These are phyloP conservation scores for Rhizopogon salebrosus DNA, from an alignment of 768 basidiomycete species.

Conservation along the genomic window DNA sequence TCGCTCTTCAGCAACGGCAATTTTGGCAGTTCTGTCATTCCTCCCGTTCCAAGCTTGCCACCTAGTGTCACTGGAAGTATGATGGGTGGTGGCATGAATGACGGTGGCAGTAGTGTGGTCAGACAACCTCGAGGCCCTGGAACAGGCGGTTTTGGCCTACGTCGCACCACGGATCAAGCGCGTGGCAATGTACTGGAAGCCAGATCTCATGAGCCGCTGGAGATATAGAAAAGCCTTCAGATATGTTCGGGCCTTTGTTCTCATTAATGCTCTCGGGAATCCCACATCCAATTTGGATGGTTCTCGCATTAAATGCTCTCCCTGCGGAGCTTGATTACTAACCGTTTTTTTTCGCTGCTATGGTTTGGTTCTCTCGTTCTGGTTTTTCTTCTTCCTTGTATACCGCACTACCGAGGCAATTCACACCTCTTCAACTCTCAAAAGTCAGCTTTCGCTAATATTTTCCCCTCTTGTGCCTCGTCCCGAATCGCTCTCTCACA, in stretches of 20 bases:
- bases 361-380: background rate
- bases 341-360: background rate
- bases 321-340: background rate
- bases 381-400: constrained; percentile 1
- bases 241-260: background rate
- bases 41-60: constrained; percentile 79
- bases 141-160: constrained; percentile 62
- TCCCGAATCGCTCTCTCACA: constrained; percentile 8
- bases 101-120: constrained; percentile 49
- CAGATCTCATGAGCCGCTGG: constrained; percentile 81
- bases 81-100: constrained; percentile 38
- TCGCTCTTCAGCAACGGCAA: constrained; percentile 53
- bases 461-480: background rate
- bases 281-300: constrained; percentile 11
- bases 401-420: background rate
- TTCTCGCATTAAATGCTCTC: constrained; percentile 17
- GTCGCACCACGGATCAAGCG: constrained; percentile 42
- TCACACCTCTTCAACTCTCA: background rate
- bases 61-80: constrained; percentile 41
- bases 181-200: constrained; percentile 72
- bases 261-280: constrained; percentile 7
- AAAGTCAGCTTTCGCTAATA: constrained; percentile 1
- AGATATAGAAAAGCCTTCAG: constrained; percentile 48
- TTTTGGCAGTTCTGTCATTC: constrained; percentile 43
- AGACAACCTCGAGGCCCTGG: constrained; percentile 87